These are phyloP conservation scores for Neocatenulostroma microsporum DNA, from an alignment of 2,329 filamentous ascomycete species.

Conservation along the genomic window DNA sequence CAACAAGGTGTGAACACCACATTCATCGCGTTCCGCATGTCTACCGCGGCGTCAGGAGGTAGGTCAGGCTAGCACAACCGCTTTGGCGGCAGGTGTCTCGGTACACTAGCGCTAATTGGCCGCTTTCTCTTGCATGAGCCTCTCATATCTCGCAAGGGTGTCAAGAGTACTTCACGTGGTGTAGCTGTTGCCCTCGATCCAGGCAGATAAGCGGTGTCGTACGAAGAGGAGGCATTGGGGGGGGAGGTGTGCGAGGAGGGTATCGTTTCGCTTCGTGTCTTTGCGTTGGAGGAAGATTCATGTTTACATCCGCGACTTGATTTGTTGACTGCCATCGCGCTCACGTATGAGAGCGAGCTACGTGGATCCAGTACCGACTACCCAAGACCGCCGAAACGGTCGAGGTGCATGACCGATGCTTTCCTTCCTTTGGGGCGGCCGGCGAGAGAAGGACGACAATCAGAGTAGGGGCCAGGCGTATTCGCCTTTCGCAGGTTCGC, in stretches of 20 bases:
- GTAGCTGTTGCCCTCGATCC: not conserved
- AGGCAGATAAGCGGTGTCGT: constrained; percentile 9
- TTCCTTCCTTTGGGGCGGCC: constrained; percentile 5
- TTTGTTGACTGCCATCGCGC: constrained; percentile 3
- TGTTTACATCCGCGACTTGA: constrained; percentile 1
- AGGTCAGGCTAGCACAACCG: no score
- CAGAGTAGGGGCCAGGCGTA: constrained; percentile 3
- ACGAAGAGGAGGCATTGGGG: constrained; percentile 2
- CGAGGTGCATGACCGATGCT: constrained; percentile 12
- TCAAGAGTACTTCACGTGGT: constrained; percentile 3
- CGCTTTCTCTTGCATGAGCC: constrained; percentile 3
- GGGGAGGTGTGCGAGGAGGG: constrained; percentile 1
- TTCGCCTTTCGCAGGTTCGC: constrained; percentile 15
- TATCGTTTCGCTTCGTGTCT: not conserved
- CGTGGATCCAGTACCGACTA: constrained; percentile 5
- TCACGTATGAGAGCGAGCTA: constrained; percentile 3
- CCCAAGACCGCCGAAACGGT: not conserved
- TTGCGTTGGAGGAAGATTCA: not conserved
- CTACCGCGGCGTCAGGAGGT: no score
- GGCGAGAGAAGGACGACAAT: constrained; percentile 5
- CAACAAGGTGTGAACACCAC: no score
- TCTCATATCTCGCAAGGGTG: constrained; percentile 6
- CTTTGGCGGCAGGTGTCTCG: no score
- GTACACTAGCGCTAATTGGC: constrained; percentile 8
- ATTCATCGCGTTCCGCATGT: no score